A percentile compares a stretch with the other conserved stretches of the same genome.
Evolutionary conservation across 108 stramenopile species (phyloP).

Genomic region (Seminavis robusta): DNA sequence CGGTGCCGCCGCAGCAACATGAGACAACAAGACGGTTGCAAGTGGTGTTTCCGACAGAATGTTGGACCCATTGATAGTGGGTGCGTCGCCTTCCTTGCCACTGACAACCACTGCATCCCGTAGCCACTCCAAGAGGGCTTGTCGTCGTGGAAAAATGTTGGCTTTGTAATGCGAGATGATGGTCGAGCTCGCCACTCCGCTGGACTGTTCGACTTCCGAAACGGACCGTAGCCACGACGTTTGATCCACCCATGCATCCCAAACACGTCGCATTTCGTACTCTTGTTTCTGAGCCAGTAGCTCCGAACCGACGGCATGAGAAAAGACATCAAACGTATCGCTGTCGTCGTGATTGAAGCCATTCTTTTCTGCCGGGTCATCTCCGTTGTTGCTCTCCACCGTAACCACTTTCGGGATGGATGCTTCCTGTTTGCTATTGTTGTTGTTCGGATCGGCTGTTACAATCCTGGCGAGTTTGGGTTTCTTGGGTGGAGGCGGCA

Average conservation of each 20-base stretch:
- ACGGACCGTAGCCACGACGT: constrained; percentile 40
- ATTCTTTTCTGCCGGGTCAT: constrained; percentile 1
- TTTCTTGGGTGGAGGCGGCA: background rate
- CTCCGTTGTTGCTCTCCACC: background rate
- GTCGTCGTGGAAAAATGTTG: constrained; percentile 33
- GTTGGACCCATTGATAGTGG: background rate
- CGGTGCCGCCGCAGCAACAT: constrained; percentile 22
- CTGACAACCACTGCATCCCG: constrained; percentile 10
- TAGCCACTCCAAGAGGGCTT: constrained; percentile 27
- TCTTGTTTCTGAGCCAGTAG: constrained; percentile 24
- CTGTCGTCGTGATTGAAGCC: background rate
- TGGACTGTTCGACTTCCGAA: constrained; percentile 36
- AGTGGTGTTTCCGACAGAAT: constrained; percentile 25
- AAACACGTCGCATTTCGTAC: constrained; percentile 45
- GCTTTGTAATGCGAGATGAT: constrained; percentile 33
- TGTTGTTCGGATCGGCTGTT: background rate
- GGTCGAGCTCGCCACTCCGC: constrained; percentile 15
- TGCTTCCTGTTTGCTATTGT: constrained; percentile 1
- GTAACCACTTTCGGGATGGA: background rate
- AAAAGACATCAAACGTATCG: constrained; percentile 35
- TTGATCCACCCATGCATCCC: constrained; percentile 60
- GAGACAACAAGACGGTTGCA: constrained; percentile 29
- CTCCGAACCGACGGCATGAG: constrained; percentile 19
- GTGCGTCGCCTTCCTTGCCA: background rate
- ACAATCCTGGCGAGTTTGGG: background rate